Percentiles rank a stretch among this genome's conserved stretches.
Conservation (phyloP, 768 basidiomycete species). For the Thelephora ganbajun region DNA sequence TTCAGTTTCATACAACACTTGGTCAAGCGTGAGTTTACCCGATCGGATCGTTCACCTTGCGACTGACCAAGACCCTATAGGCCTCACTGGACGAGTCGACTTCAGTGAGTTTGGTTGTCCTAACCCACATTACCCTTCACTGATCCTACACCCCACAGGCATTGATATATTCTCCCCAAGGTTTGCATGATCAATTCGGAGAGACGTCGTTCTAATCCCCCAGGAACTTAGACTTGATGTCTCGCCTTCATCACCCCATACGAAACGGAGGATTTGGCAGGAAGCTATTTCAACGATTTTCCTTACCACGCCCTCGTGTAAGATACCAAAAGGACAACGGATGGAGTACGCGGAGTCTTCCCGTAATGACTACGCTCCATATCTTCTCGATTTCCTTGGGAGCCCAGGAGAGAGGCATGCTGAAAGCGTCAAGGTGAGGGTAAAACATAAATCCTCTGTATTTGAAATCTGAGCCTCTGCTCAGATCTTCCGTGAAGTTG, state of each 20-base stretch:
- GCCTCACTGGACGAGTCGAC: constrained; percentile 48
- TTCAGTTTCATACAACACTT: constrained; percentile 32
- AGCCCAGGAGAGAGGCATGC: constrained; percentile 58
- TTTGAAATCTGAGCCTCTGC: background rate
- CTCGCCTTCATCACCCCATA: constrained; percentile 42
- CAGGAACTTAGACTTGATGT: constrained; percentile 34
- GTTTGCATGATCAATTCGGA: constrained; percentile 18
- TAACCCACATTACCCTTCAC: background rate
- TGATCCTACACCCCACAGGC: constrained; percentile 23
- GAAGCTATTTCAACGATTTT: constrained; percentile 58
- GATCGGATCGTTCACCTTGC: background rate
- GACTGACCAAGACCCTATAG: constrained; percentile 18
- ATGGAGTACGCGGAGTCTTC: constrained; percentile 48
- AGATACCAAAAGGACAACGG: constrained; percentile 40
- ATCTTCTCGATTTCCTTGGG: constrained; percentile 48
- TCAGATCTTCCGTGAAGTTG: constrained; percentile 66
- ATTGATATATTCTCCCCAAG: constrained; percentile 73
- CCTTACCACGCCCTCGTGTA: constrained; percentile 41
- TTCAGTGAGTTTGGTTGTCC: constrained; percentile 38
- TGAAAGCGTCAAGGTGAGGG: constrained; percentile 62
- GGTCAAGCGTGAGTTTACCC: constrained; percentile 40
- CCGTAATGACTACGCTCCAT: constrained; percentile 51
- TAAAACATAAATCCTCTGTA: background rate
- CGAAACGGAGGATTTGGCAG: constrained; percentile 65
- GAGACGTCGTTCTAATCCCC: background rate